These are phyloP conservation scores for Trichosporon coremiiforme DNA, from an alignment of 1,284 basidiomycete genomes.

Conservation along the genomic window DNA sequence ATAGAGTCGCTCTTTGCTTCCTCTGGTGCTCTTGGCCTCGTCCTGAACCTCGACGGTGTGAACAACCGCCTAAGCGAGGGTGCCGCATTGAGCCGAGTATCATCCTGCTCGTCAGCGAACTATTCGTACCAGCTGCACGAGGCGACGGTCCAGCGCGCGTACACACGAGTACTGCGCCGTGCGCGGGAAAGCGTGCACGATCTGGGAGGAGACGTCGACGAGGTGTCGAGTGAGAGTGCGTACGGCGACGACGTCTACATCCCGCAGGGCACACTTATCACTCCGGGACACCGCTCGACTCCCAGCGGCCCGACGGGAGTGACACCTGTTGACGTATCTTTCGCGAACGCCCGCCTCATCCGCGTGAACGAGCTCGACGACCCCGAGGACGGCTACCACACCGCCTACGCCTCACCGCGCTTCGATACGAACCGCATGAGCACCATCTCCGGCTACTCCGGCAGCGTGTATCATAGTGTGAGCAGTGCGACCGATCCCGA, in stretches of 20 bases:
- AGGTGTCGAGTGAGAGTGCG: background rate
- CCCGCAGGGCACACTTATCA: background rate
- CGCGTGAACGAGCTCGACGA: slow-evolving; percentile 18
- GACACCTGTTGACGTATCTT: background rate
- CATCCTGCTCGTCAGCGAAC: slow-evolving; percentile 21
- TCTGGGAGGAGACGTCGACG: slow-evolving; percentile 8
- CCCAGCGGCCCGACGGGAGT: slow-evolving; percentile 13
- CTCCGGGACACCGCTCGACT: background rate
- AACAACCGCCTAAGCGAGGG: slow-evolving; percentile 8
- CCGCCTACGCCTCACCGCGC: slow-evolving; percentile 1
- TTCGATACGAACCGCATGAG: slow-evolving; percentile 10
- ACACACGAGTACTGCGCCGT: slow-evolving; percentile 30
- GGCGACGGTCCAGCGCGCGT: slow-evolving; percentile 35
- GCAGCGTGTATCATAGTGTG: slow-evolving; percentile 14
- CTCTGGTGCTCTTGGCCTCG: background rate
- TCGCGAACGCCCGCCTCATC: slow-evolving; percentile 3
- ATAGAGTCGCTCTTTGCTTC: slow-evolving; percentile 11
- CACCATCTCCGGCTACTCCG: background rate
- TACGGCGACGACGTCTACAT: slow-evolving; percentile 11
- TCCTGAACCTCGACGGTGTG: slow-evolving; percentile 7
- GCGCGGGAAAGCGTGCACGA: slow-evolving; percentile 18
- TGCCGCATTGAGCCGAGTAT: background rate
- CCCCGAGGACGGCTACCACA: slow-evolving; percentile 9
- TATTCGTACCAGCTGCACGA: slow-evolving; percentile 29
- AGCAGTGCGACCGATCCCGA: slow-evolving; percentile 1